These are phyloP conservation scores for Colletotrichum phormii DNA, from an alignment of 2,329 filamentous ascomycete genomes.

Conservation along the genomic window DNA sequence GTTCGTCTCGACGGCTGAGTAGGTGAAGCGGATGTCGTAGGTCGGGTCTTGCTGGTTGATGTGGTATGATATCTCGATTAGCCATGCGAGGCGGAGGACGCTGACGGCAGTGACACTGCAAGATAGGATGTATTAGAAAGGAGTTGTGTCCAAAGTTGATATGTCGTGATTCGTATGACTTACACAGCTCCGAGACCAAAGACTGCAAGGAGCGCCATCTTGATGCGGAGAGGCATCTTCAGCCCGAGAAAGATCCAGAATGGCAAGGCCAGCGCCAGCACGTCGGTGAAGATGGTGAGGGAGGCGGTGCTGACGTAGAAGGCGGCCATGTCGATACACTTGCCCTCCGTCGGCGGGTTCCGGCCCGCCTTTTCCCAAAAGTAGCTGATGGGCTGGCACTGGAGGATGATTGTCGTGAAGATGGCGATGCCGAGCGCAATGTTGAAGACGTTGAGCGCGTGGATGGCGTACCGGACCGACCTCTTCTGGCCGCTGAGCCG, in stretches of 20 bases:
- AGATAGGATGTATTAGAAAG: slow-evolving; percentile 11
- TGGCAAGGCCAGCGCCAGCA: slow-evolving; percentile 51
- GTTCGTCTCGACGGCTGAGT: slow-evolving; percentile 50
- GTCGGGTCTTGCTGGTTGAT: slow-evolving; percentile 39
- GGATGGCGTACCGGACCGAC: slow-evolving; percentile 43
- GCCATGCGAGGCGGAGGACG: slow-evolving; percentile 27
- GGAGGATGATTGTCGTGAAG: slow-evolving; percentile 52
- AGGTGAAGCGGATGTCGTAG: slow-evolving; percentile 45
- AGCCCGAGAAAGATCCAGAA: slow-evolving; percentile 49
- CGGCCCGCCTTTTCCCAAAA: slow-evolving; percentile 45
- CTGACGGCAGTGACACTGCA: slow-evolving; percentile 32
- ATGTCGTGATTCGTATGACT: slow-evolving; percentile 1
- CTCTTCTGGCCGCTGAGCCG: slow-evolving; percentile 47
- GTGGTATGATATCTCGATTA: slow-evolving; percentile 29
- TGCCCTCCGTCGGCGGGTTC: slow-evolving; percentile 26
- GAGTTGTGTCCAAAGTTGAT: too few relatives aligned
- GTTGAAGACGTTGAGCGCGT: slow-evolving; percentile 50
- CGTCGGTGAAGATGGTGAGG: slow-evolving; percentile 55
- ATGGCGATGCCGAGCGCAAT: slow-evolving; percentile 48
- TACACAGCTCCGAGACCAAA: slow-evolving; percentile 47
- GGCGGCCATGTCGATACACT: slow-evolving; percentile 27
- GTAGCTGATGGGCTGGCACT: slow-evolving; percentile 53
- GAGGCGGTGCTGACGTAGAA: slow-evolving; percentile 48
- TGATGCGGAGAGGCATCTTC: slow-evolving; percentile 46
- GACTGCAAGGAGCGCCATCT: slow-evolving; percentile 48